Conservation (phyloP, 2,329 filamentous ascomycete species). For the Lecanicillium sp. region DNA sequence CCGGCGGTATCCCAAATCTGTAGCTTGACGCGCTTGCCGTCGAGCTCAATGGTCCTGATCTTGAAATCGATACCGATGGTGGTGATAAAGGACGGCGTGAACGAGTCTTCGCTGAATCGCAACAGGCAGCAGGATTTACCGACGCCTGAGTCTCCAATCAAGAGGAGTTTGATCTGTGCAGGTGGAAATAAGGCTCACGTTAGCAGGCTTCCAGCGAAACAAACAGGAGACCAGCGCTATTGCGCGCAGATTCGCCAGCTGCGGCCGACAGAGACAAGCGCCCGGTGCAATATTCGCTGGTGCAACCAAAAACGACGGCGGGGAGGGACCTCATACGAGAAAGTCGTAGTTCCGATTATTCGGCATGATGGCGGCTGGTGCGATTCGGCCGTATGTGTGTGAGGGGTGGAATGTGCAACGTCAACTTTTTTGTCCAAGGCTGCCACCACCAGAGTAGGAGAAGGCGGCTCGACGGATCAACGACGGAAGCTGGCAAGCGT, state of each 20-base stretch:
- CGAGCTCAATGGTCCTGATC: slow-evolving; percentile 97
- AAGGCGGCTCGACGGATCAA: no score
- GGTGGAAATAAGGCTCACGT: slow-evolving; percentile 1
- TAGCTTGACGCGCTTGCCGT: slow-evolving; percentile 97
- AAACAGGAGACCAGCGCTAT: neutral
- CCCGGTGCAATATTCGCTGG: neutral
- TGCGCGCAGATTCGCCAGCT: neutral
- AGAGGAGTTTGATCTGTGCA: slow-evolving; percentile 82
- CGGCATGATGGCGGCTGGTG: slow-evolving; percentile 58
- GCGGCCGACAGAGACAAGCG: neutral
- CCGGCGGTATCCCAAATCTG: slow-evolving; percentile 99
- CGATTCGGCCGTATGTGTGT: no score
- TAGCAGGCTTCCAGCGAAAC: neutral
- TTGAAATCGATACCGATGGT: slow-evolving; percentile 99
- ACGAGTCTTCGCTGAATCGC: slow-evolving; percentile 95
- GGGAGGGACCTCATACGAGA: slow-evolving; percentile 56
- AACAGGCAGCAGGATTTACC: slow-evolving; percentile 96
- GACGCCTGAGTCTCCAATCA: slow-evolving; percentile 94
- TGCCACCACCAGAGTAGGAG: no score
- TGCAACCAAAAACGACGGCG: neutral
- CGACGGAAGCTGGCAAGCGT: no score
- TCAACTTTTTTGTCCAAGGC: no score
- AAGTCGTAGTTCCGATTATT: slow-evolving; percentile 99
- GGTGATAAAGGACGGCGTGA: slow-evolving; percentile 95
- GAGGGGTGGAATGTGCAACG: no score